A percentile compares a stretch with the other conserved stretches of the same genome.
Evolutionary conservation across 352 stramenopile species (phyloP).

Genomic region (Globisporangium acanthophoron): DNA sequence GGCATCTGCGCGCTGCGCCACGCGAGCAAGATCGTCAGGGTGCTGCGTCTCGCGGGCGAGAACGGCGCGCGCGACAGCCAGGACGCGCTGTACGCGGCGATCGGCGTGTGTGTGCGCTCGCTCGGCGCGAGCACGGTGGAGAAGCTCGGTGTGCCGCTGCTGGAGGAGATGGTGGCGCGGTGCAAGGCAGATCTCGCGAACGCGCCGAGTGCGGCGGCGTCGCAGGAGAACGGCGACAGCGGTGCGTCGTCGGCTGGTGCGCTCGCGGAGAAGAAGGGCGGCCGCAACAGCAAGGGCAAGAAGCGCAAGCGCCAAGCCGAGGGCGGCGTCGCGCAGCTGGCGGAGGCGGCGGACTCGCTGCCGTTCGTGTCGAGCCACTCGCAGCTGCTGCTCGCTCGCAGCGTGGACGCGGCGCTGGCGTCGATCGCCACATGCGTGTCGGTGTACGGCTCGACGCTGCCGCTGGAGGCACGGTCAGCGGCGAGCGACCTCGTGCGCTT

Average conservation of each 20-base stretch:
- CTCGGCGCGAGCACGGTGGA: conserved; percentile 68
- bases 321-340: conserved; percentile 32
- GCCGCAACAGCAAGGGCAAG: conserved; percentile 54
- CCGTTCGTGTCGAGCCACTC: conserved; percentile 57
- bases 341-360: conserved; percentile 22
- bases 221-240: conserved; percentile 6
- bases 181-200: conserved; percentile 49
- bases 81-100: conserved; percentile 38
- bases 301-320: conserved; percentile 78
- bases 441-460: conserved; percentile 58
- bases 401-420: conserved; percentile 40
- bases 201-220: not conserved
- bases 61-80: conserved; percentile 26
- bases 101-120: conserved; percentile 40
- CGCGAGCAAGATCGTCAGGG: conserved; percentile 55
- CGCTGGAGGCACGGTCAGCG: conserved; percentile 30
- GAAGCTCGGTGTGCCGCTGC: conserved; percentile 57
- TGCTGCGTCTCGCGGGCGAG: conserved; percentile 57
- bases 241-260: conserved; percentile 4
- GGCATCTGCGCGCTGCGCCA: conserved; percentile 63
- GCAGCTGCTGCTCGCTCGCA: conserved; percentile 32
- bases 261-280: conserved; percentile 11
- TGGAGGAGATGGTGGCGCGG: conserved; percentile 52
- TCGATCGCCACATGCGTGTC: conserved; percentile 50
- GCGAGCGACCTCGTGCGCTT: conserved; percentile 43